A percentile compares a stretch with the other conserved stretches of the same genome.
phyloP scores from a whole-genome alignment of 1,284 basidiomycete genomes.

The Ceratobasidium sp. region DNA sequence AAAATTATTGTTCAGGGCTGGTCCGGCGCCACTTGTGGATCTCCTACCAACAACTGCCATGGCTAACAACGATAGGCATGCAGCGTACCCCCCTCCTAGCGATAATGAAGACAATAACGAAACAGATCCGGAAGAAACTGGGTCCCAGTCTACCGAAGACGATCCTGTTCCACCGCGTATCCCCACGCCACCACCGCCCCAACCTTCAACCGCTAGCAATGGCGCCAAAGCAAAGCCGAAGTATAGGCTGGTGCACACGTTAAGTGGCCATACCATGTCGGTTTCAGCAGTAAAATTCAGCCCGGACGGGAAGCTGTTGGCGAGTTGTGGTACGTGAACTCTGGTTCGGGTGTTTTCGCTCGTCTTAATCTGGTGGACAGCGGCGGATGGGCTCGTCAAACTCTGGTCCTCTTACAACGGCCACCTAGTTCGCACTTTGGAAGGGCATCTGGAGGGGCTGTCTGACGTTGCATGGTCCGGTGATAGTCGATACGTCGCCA shows the following conservation, averaged over 20 bases:
- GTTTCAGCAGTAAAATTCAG: conserved; percentile 85
- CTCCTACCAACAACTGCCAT: conserved; percentile 3
- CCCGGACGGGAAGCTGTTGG: conserved; percentile 77
- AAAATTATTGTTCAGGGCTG: conserved; percentile 43
- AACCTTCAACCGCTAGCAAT: conserved; percentile 54
- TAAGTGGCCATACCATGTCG: conserved; percentile 79
- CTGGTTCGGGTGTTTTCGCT: background rate
- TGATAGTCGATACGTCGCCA: conserved; percentile 84
- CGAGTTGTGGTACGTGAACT: conserved; percentile 74
- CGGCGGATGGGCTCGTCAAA: conserved; percentile 82
- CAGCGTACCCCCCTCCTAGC: conserved; percentile 30
- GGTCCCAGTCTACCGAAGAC: conserved; percentile 84
- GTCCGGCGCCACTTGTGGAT: background rate
- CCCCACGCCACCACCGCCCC: conserved; percentile 51
- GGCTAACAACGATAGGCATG: conserved; percentile 44
- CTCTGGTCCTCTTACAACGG: conserved; percentile 81
- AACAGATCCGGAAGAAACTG: conserved; percentile 72
- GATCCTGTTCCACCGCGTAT: conserved; percentile 65
- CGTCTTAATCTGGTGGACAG: conserved; percentile 59
- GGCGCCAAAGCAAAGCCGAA: conserved; percentile 60
- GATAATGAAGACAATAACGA: conserved; percentile 45
- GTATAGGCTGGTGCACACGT: conserved; percentile 72
- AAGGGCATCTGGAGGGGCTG: conserved; percentile 82
- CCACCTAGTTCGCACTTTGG: conserved; percentile 74
- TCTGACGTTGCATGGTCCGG: conserved; percentile 90